Conservation (phyloP, 163 green algal species). For the Prototheca wickerhamii region DNA sequence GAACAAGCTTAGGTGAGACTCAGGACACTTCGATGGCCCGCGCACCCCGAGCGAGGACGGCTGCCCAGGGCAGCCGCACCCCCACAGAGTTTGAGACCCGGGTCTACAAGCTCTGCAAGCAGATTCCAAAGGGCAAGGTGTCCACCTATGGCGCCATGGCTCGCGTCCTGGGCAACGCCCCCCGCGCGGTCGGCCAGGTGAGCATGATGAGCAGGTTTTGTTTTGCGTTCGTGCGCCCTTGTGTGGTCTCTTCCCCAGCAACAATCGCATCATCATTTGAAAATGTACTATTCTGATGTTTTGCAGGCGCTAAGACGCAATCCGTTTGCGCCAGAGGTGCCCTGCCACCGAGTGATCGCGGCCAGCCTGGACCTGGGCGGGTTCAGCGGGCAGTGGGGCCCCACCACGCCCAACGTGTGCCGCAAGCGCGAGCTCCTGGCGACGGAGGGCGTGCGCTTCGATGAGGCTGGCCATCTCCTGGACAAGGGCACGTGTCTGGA, state of each 20-base stretch:
- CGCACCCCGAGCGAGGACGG: too few relatives aligned
- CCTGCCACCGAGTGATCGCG: constrained; percentile 71
- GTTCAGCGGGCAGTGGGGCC: constrained; percentile 59
- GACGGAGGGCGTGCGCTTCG: constrained; percentile 52
- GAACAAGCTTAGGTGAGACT: neutral
- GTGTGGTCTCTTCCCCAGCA: neutral
- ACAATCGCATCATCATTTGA: neutral
- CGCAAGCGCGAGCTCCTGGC: constrained; percentile 51
- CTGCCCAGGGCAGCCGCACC: constrained; percentile 21
- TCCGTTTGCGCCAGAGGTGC: constrained; percentile 61
- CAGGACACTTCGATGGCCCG: too few relatives aligned
- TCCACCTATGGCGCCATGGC: constrained; percentile 62
- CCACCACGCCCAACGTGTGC: constrained; percentile 27
- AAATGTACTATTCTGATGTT: too few relatives aligned
- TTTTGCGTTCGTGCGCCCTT: neutral
- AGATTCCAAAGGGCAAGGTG: constrained; percentile 57
- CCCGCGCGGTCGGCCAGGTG: constrained; percentile 61
- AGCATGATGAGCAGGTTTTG: neutral
- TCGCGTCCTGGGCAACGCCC: constrained; percentile 34
- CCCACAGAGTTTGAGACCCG: constrained; percentile 46
- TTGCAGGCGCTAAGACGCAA: constrained; percentile 60
- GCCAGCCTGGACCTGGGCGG: constrained; percentile 50
- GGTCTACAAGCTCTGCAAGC: constrained; percentile 44
- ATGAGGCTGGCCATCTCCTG: constrained; percentile 11
- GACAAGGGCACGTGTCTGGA: neutral